Evolutionary conservation across 163 green algal genomes (phyloP).

Genomic region (Prototheca cutis): DNA sequence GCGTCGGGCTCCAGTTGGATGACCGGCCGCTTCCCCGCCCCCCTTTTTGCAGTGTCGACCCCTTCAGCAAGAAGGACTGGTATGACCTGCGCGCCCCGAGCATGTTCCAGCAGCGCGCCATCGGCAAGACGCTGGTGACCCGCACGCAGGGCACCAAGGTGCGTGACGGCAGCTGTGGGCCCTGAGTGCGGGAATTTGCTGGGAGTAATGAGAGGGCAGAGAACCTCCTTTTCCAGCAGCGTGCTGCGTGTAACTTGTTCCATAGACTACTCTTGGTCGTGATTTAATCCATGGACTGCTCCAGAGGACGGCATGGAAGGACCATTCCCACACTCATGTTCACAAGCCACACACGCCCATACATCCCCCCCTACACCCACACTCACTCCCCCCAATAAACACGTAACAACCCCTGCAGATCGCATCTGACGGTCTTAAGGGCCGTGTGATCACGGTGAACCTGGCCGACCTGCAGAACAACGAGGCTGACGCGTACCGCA

Average conservation of each 20-base stretch:
- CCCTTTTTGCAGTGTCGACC: slow-evolving; percentile 64
- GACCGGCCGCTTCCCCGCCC: background rate
- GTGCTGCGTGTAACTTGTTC: no score
- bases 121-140: slow-evolving; percentile 97
- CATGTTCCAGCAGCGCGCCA: slow-evolving; percentile 80
- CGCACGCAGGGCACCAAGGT: slow-evolving; percentile 97
- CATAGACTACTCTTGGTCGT: no score
- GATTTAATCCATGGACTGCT: no score
- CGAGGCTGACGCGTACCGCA: slow-evolving; percentile 93
- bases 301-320: no score
- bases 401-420: slow-evolving; percentile 63
- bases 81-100: slow-evolving; percentile 98
- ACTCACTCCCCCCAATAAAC: background rate
- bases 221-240: no score
- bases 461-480: slow-evolving; percentile 98
- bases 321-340: no score
- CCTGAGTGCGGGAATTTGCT: no score
- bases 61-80: slow-evolving; percentile 99
- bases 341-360: no score
- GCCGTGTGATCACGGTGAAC: slow-evolving; percentile 87
- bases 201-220: no score
- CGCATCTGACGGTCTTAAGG: slow-evolving; percentile 96
- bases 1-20: no score
- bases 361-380: no score
- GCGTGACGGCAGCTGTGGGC: no score